Conservation (phyloP, 176 grass and related monocot genomes). For the Bromus sterilis region DNA sequence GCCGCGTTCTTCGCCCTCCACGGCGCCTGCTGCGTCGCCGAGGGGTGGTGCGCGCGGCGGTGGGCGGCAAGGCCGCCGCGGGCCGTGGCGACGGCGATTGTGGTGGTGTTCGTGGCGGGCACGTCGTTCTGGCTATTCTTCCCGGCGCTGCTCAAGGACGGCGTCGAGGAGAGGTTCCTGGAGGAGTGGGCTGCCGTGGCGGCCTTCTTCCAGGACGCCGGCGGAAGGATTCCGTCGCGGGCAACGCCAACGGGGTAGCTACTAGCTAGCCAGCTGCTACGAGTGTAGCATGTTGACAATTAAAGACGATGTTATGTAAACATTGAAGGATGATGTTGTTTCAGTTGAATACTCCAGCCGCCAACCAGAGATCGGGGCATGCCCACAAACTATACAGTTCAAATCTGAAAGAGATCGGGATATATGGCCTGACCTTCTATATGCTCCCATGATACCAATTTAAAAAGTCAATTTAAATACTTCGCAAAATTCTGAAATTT, state of each 20-base stretch:
- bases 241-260: neutral
- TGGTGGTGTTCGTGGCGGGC: neutral
- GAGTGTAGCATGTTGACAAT: no score
- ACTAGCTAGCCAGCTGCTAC: no score
- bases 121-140: slow-evolving; percentile 39
- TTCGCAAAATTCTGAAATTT: no score
- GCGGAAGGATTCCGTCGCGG: neutral
- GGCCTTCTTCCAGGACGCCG: neutral
- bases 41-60: slow-evolving; percentile 10
- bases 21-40: slow-evolving; percentile 19
- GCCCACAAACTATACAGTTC: no score
- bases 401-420: no score
- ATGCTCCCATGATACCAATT: no score
- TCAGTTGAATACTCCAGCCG: no score
- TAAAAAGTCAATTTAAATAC: no score
- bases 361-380: no score
- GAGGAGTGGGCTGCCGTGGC: neutral
- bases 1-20: slow-evolving; percentile 44
- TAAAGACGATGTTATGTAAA: no score
- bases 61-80: neutral
- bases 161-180: slow-evolving; percentile 14
- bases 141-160: slow-evolving; percentile 19
- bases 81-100: neutral
- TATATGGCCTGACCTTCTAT: no score
- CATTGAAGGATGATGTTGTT: no score